A percentile compares a stretch with the other conserved stretches of the same genome.
These are phyloP conservation scores for Penicillium mononematosum DNA, from an alignment of 495 filamentous ascomycete genomes.

Conservation along the genomic window DNA sequence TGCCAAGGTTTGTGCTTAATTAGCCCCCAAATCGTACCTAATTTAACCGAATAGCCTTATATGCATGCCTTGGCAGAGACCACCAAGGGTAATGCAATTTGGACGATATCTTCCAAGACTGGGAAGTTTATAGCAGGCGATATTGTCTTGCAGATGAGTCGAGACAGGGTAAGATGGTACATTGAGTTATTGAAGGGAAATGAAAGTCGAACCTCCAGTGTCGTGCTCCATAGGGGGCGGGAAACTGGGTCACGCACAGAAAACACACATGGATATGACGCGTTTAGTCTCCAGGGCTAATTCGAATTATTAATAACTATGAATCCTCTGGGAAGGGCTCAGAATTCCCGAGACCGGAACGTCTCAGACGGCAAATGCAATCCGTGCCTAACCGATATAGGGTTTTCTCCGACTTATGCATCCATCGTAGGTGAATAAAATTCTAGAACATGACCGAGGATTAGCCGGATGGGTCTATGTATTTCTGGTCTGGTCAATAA, in stretches of 20 bases:
- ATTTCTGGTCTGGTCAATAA: not conserved
- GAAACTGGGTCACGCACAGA: not conserved
- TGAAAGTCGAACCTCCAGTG: not conserved
- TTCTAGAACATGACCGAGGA: not conserved
- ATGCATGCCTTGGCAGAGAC: too few species aligned
- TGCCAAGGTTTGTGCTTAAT: too few species aligned
- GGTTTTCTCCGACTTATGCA: not conserved
- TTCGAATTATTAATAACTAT: not conserved
- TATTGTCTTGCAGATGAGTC: too few species aligned
- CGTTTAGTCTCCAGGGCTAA: not conserved
- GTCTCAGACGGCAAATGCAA: too few species aligned
- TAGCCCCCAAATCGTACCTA: too few species aligned
- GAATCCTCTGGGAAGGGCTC: not conserved
- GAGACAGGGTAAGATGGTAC: too few species aligned
- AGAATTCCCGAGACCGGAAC: too few species aligned
- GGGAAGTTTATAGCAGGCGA: too few species aligned
- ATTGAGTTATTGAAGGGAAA: not conserved
- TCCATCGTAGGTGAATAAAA: not conserved
- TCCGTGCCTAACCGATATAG: not conserved
- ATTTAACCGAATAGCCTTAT: too few species aligned
- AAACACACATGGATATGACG: not conserved
- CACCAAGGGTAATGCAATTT: too few species aligned
- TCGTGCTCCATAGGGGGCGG: not conserved
- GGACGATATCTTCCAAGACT: too few species aligned
- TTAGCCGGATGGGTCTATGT: not conserved